Percentiles rank a stretch among this genome's conserved stretches.
Evolutionary conservation across 202 grass and related monocot species (phyloP).

Genomic region (Brachypodium distachyon): DNA sequence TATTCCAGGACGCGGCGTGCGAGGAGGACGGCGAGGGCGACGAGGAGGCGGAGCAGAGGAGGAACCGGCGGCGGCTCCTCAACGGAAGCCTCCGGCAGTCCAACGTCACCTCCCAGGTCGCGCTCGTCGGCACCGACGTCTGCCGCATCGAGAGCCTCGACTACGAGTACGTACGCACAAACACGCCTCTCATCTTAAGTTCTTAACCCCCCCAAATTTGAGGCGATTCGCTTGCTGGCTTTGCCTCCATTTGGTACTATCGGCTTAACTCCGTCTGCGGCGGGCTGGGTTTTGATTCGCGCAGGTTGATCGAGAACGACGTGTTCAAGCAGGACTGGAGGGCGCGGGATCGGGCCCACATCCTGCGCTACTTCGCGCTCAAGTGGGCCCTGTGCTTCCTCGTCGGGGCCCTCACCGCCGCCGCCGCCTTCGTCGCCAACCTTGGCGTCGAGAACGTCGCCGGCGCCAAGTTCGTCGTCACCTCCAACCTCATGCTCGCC

Average conservation of each 20-base stretch:
- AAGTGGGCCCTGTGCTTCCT: constrained; percentile 92
- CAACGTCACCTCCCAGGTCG: constrained; percentile 83
- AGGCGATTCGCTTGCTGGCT: not conserved
- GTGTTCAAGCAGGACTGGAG: constrained; percentile 95
- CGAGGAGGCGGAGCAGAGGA: not conserved
- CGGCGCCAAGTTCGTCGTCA: constrained; percentile 81
- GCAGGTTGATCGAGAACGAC: constrained; percentile 88
- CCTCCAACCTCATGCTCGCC: constrained; percentile 71
- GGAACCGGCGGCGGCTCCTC: constrained; percentile 13
- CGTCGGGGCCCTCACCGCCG: constrained; percentile 50
- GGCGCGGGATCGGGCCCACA: constrained; percentile 34
- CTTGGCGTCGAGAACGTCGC: constrained; percentile 94
- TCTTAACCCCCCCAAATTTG: not conserved
- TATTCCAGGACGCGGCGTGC: constrained; percentile 25
- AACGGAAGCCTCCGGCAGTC: constrained; percentile 30
- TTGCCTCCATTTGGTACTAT: not conserved
- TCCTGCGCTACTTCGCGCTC: constrained; percentile 69
- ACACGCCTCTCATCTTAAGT: too few relatives aligned
- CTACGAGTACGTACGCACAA: constrained; percentile 48
- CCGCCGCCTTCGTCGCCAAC: constrained; percentile 63
- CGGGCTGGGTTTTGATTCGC: not conserved
- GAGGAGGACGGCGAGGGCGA: constrained; percentile 8
- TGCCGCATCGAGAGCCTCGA: constrained; percentile 87
- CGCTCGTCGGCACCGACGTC: constrained; percentile 69
- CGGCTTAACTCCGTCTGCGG: not conserved